These are phyloP conservation scores for Hypsizygus ulmarius DNA, from an alignment of 1,284 basidiomycete species.

Conservation along the genomic window DNA sequence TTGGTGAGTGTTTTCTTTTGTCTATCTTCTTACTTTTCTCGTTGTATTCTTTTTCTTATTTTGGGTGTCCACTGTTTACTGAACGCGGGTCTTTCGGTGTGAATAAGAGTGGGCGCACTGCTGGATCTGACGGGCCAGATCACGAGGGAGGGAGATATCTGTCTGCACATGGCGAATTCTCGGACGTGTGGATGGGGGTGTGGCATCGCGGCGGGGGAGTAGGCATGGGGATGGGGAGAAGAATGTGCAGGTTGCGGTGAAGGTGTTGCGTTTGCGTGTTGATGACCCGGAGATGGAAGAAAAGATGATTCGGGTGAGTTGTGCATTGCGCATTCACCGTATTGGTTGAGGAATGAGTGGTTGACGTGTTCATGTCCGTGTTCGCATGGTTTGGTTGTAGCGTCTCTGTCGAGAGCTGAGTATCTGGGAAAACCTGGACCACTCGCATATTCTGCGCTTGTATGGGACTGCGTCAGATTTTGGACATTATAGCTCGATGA, in stretches of 20 bases:
- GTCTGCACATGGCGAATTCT: conserved; percentile 42
- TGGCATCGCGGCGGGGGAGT: conserved; percentile 26
- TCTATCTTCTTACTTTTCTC: background rate
- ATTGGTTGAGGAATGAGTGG: background rate
- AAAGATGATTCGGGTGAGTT: conserved; percentile 33
- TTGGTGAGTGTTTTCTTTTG: conserved; percentile 8
- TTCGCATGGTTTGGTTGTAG: conserved; percentile 20
- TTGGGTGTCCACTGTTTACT: background rate
- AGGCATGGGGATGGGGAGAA: conserved; percentile 19
- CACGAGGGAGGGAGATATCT: conserved; percentile 30
- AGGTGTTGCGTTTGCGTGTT: conserved; percentile 37
- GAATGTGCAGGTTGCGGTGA: conserved; percentile 38
- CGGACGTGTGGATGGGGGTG: conserved; percentile 42
- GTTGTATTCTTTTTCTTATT: background rate
- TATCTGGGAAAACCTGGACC: conserved; percentile 40
- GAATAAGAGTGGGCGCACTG: conserved; percentile 15
- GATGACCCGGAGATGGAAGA: conserved; percentile 27
- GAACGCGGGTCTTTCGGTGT: background rate
- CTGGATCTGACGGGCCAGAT: conserved; percentile 38
- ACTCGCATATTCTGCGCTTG: conserved; percentile 40
- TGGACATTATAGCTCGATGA: conserved; percentile 41
- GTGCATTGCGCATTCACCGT: background rate
- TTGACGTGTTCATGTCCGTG: background rate
- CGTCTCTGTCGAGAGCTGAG: conserved; percentile 37
- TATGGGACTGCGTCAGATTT: conserved; percentile 38